These are phyloP conservation scores for Aspergillus alliaceus DNA, from an alignment of 2,329 filamentous ascomycete genomes.

Conservation along the genomic window DNA sequence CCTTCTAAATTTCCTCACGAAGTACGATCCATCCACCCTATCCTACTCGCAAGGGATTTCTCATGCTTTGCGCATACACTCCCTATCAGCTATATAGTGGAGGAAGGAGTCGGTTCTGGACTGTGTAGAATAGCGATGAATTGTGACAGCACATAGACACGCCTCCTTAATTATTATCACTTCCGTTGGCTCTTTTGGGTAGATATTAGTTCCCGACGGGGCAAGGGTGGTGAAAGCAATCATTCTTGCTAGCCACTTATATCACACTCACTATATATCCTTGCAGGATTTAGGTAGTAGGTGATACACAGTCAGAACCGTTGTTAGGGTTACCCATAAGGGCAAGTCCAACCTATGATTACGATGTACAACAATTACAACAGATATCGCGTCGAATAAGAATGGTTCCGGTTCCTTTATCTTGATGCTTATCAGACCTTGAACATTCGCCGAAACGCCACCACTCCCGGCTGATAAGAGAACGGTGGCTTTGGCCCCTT, in stretches of 20 bases:
- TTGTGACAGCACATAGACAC: slow-evolving; percentile 40
- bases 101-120: slow-evolving; percentile 20
- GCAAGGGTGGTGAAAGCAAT: neutral
- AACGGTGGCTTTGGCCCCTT: slow-evolving; percentile 2
- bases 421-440: neutral
- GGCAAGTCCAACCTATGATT: slow-evolving; percentile 28
- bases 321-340: slow-evolving; percentile 10
- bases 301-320: neutral
- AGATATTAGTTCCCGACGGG: neutral
- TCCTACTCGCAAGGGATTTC: slow-evolving; percentile 6
- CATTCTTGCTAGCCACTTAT: too few relatives aligned
- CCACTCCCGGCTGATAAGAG: neutral
- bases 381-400: neutral
- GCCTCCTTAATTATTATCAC: slow-evolving; percentile 2
- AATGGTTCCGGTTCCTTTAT: neutral
- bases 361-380: too few relatives aligned
- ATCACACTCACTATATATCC: too few relatives aligned
- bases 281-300: too few relatives aligned
- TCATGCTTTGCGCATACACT: slow-evolving; percentile 15
- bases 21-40: slow-evolving; percentile 9
- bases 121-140: slow-evolving; percentile 40
- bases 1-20: slow-evolving; percentile 33
- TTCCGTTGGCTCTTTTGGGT: neutral
- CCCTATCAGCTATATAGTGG: slow-evolving; percentile 12
- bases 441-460: neutral